Evolutionary conservation across 148 eudicot genomes (phyloP).

Genomic region (Amaranthus hypochondriacus): DNA sequence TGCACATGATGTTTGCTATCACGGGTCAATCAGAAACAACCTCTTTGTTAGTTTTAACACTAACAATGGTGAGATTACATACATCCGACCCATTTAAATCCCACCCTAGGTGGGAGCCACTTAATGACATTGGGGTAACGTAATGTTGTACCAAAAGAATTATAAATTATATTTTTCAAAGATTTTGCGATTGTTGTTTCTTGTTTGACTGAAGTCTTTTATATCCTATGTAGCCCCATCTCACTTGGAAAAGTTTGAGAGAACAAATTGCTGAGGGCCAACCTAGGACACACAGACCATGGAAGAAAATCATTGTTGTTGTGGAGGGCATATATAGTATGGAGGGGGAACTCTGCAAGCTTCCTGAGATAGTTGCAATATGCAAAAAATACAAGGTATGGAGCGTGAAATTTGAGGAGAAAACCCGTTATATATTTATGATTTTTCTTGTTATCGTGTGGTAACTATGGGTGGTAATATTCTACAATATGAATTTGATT

Average conservation of each 20-base stretch:
- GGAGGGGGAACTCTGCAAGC: conserved; percentile 98
- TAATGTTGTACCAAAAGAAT: too few species aligned
- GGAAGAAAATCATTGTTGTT: conserved; percentile 94
- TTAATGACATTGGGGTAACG: too few species aligned
- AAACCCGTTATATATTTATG: too few species aligned
- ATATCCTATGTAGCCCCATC: conserved; percentile 58
- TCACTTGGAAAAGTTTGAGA: conserved; percentile 73
- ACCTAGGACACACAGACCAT: conserved; percentile 96
- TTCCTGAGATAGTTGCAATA: conserved; percentile 89
- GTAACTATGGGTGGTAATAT: background rate
- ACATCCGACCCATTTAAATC: too few species aligned
- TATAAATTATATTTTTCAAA: too few species aligned
- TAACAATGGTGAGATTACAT: too few species aligned
- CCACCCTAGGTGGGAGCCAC: too few species aligned
- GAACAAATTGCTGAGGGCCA: conserved; percentile 95
- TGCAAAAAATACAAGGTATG: conserved; percentile 96
- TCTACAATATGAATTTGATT: background rate
- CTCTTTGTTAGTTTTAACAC: too few species aligned
- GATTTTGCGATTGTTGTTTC: background rate
- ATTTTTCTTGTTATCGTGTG: too few species aligned
- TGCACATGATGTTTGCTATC: too few species aligned
- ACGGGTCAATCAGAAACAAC: too few species aligned
- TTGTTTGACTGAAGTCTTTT: background rate
- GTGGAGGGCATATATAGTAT: conserved; percentile 99
- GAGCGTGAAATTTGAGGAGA: too few species aligned